Evolutionary conservation across 139 green algal genomes (phyloP), one percentile per base, ranked within the genome.

Genomic region (Chlorella sp.): DNA sequence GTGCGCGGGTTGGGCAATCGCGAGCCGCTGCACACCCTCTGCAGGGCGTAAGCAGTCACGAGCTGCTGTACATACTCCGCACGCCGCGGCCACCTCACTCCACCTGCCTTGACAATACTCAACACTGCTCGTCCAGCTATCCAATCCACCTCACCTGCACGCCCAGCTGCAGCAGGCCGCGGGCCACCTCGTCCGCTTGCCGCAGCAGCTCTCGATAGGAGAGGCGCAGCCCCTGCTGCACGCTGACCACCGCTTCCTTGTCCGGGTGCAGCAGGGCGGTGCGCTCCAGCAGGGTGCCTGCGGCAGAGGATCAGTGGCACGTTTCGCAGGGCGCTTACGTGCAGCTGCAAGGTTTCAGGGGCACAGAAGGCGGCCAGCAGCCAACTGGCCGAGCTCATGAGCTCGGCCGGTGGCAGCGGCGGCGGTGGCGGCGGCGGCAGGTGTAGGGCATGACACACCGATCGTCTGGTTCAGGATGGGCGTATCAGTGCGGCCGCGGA

Each of bases 111-210:
- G n/a, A n/a, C n/a, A n/a, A n/a, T n/a, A n/a, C n/a, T n/a, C n/a
- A n/a, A n/a, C n/a, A n/a, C n/a, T 6, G 7, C 44, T 6, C 44
- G 44, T 6, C 44, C 44, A 51, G 7, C 44, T 51, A n/a, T n/a
- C n/a, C n/a, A n/a, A n/a, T n/a, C 44, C 44, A 7, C 12, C 71
- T 23, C 13, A 55, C 75, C 75, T 82, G 75, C 70, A 89, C 76
- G 5, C 93, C 87, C 78, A 91, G 88, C 74, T 88, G 81, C 80
- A 96, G 81, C 80, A 96, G 86, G 3, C 84, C 70, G 6, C 56
- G 39, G 2, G 86, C 79, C 20, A 62, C 62, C 6, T 55, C 56
- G 20, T 80, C 70, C 4, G 67, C 60, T 26, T 80, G 69, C 12
- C 41, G 30, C 51, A 34, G 60, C 38, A 89, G 67, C 62, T 87